Percentiles rank a stretch among this genome's conserved stretches.
Evolutionary conservation across 2,329 filamentous ascomycete genomes (phyloP).

Genomic region (Epicoccum sorghinum): DNA sequence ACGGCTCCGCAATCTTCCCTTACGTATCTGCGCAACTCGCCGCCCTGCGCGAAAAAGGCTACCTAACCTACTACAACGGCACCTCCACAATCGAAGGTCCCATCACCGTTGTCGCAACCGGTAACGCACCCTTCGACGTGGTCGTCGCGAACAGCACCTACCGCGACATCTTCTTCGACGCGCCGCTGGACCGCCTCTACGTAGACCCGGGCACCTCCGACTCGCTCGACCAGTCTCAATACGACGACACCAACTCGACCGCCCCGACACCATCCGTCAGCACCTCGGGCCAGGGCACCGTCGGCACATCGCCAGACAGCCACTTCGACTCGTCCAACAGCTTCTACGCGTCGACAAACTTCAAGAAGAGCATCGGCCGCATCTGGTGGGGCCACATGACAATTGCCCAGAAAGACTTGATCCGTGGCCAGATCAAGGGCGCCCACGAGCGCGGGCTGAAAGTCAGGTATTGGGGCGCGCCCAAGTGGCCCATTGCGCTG

Average conservation of each 20-base stretch:
- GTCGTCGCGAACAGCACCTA: conserved; percentile 55
- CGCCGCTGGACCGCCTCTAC: conserved; percentile 52
- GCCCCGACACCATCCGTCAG: neutral
- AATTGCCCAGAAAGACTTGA: conserved; percentile 50
- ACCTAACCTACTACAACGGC: conserved; percentile 60
- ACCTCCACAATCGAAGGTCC: conserved; percentile 49
- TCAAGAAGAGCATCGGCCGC: conserved; percentile 60
- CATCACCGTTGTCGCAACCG: conserved; percentile 61
- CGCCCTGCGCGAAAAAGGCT: conserved; percentile 56
- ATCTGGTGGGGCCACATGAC: conserved; percentile 57
- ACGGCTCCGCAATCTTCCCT: conserved; percentile 46
- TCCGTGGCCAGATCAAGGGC: conserved; percentile 59
- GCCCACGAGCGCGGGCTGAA: conserved; percentile 61
- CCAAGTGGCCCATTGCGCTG: conserved; percentile 60
- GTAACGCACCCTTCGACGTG: conserved; percentile 58
- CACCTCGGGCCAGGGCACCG: conserved; percentile 52
- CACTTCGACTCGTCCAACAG: conserved; percentile 60
- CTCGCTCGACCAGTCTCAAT: conserved; percentile 8
- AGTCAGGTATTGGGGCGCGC: conserved; percentile 63
- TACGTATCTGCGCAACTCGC: conserved; percentile 50
- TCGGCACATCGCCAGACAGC: conserved; percentile 47
- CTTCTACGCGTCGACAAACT: conserved; percentile 69
- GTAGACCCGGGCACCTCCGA: conserved; percentile 23
- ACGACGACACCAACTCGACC: conserved; percentile 3
- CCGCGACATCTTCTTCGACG: conserved; percentile 63